Evolutionary conservation across 176 grass and related monocot genomes (phyloP).

Genomic region (Avena eriantha): DNA sequence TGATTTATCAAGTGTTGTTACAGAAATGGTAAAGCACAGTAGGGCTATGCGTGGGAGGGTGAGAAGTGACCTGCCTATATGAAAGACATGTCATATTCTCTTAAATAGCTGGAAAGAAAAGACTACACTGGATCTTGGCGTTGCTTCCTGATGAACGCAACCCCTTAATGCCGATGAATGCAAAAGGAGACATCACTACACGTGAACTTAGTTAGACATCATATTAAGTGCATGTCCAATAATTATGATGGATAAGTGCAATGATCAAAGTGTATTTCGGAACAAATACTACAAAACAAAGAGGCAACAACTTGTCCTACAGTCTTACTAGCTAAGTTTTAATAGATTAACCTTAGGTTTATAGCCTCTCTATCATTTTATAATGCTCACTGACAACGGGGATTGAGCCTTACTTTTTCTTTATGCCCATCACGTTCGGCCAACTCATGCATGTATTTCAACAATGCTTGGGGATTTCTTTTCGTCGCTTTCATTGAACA

Average conservation of each 20-base stretch:
- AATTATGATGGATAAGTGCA: not conserved
- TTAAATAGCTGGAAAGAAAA: conserved; percentile 38
- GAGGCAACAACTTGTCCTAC: not conserved
- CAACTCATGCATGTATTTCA: conserved; percentile 53
- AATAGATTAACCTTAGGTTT: conserved; percentile 15
- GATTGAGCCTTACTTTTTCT: not conserved
- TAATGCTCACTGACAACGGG: conserved; percentile 3
- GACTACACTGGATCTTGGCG: conserved; percentile 8
- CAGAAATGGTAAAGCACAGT: conserved; percentile 51
- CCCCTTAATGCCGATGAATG: not conserved
- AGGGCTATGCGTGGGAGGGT: conserved; percentile 25
- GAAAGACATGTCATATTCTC: conserved; percentile 35
- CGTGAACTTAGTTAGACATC: not conserved
- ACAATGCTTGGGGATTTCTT: conserved; percentile 36
- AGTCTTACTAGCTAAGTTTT: not conserved
- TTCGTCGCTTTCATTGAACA: conserved; percentile 45
- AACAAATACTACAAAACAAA: conserved; percentile 4
- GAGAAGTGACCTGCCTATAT: conserved; percentile 17
- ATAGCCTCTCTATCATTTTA: not conserved
- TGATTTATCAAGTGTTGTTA: conserved; percentile 42
- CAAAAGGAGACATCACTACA: conserved; percentile 2
- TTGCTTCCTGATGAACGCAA: conserved; percentile 23
- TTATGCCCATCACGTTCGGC: conserved; percentile 20
- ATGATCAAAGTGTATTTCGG: not conserved
- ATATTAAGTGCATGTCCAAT: conserved; percentile 5